Base-by-base conservation (phyloP, 352 stramenopile genomes). In the Plasmopara muralis region DNA sequence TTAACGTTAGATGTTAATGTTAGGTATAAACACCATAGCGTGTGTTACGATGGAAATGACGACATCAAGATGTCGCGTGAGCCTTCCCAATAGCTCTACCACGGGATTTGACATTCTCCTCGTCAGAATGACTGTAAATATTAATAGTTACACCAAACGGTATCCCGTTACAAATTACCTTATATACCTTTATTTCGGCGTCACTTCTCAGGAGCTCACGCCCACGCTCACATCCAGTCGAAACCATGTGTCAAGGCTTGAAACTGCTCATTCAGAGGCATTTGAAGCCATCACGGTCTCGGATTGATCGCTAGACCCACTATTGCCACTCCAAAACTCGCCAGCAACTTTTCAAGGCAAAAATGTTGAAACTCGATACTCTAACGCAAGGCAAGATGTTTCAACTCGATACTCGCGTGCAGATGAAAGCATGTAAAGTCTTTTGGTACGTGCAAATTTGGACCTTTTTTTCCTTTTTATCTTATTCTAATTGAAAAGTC, bases 341-440 rank as follows among this genome's bases (percentile, higher is more conserved):
- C 43, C 47, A 51, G 37, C 38, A 62, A 16, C 16, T 9, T 7
- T 33, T 3, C 48, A 59, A 55, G 37, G 16, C 13, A 12, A 35
- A 5, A 35, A 35, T 35, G 31, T 12, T 35, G 6, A 12, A 35
- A 35, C 31, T 35, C 5, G 7, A 35, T 12, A 35, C 31, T 35
- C 31, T 0, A 35, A 33, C 46, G 6, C 39, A 42, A 46, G 38
- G 3, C 37, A 56, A 7, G 9, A 66, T 66, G 58, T 16, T 47
- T 16, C 43, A 38, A 0, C 58, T 66, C 43, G 58, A 62, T 31
- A 48, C 29, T 43, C 47, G 53, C 10, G 58, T 66, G 59, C 59
- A 62, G 31, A 62, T 53, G 10, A 66, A 66, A 29, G 48, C 59
- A 6, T 59, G 57, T 29, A 62, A 62, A 16, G 43, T 66, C 42